Evolutionary conservation across 2,329 filamentous ascomycete species (phyloP).

Genomic region (Bertia moriformis): DNA sequence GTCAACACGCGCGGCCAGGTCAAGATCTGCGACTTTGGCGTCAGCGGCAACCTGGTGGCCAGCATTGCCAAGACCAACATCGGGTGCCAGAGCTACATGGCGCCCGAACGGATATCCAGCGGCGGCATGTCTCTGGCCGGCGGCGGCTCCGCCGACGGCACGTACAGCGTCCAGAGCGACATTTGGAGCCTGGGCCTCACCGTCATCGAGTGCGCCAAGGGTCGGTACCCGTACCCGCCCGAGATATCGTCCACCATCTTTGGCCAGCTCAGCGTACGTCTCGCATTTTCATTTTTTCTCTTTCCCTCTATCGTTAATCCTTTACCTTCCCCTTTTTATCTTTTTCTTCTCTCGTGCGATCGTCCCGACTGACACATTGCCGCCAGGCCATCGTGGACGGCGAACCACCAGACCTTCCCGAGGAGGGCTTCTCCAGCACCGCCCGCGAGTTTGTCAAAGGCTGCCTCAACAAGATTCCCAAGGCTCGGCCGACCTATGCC

Average conservation of each 20-base stretch:
- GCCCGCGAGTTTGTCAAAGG: conserved; percentile 77
- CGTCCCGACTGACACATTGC: too few species aligned
- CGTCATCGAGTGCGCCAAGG: conserved; percentile 90
- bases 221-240: conserved; percentile 87
- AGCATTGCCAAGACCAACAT: conserved; percentile 99
- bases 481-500: conserved; percentile 78
- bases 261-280: conserved; percentile 82
- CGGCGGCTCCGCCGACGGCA: conserved; percentile 57
- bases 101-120: conserved; percentile 83
- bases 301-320: conserved; percentile 1
- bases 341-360: background rate
- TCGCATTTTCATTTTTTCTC: background rate
- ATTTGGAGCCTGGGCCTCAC: conserved; percentile 96
- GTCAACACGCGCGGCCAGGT: conserved; percentile 79
- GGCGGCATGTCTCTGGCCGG: conserved; percentile 63
- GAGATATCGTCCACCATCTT: conserved; percentile 98
- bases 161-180: conserved; percentile 94
- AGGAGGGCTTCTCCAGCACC: conserved; percentile 60
- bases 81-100: conserved; percentile 98
- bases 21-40: conserved; percentile 98
- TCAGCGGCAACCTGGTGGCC: conserved; percentile 88
- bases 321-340: conserved; percentile 3
- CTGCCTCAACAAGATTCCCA: conserved; percentile 85
- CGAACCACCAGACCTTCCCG: conserved; percentile 78
- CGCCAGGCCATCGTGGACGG: conserved; percentile 95